Base-by-base conservation (phyloP, 2,329 filamentous ascomycete genomes). In the Colletotrichum coccodes region DNA sequence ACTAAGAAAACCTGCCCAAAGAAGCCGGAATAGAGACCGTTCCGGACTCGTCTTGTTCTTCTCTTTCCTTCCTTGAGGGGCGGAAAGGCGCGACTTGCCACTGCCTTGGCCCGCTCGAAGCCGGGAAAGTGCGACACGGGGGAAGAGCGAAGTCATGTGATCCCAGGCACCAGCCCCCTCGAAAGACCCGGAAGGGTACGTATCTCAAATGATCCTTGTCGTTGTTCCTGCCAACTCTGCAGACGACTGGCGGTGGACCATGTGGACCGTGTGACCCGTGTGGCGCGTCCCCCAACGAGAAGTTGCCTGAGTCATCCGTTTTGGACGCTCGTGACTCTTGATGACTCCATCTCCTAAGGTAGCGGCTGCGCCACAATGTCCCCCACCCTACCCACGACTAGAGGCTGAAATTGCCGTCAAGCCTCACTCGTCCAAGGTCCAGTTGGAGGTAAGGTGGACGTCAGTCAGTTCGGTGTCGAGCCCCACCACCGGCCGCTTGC, bases 91-190 rank as follows among this genome's bases (percentile, higher is more conserved):
- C 74, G 75, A 70, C 67, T 68, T 58, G 67, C 67, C 67, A 70
- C 67, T 46, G 6, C 68, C 74, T 72, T 61, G 58, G 42, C 49
- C 56, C 70, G 70, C 28, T 16, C 40, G 49, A 42, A 50, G 21
- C 61, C 40, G 61, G 47, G 18, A 12, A 49, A 14, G 40, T 49
- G 57, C 18, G 73, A 76, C 79, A 78, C 79, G 79, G 78, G 63
- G 64, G 59, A 72, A 73, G 75, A 76, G 73, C 79, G 79, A 76
- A 68, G 57, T 78, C 79, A 81, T 79, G 78, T 81, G 79, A 78
- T 52, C 30, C 64, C 70, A 80, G 79, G 79, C 79, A 80, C 74
- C 77, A 74, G 73, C 69, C 60, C 40, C 65, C 12, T 36, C 21
- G n/a, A 8, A 23, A 28, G 23, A 30, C 16, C 18, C 3, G 23